These are phyloP conservation scores for Thelonectria discophora DNA, from an alignment of 2,329 filamentous ascomycete genomes.

Conservation along the genomic window DNA sequence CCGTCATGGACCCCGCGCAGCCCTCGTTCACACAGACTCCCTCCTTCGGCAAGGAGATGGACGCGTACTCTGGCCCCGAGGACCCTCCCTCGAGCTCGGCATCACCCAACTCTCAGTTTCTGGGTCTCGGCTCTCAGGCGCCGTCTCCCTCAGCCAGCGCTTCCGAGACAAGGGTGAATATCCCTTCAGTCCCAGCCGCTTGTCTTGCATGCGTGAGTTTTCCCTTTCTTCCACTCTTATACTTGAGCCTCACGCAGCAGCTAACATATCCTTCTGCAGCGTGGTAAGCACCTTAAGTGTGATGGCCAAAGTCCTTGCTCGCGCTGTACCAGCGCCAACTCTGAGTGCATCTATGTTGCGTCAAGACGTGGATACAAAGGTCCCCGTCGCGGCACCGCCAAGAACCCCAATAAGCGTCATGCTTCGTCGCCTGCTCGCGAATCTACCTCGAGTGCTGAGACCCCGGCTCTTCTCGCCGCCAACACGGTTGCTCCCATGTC, in stretches of 20 bases:
- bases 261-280: conserved; percentile 48
- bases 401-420: conserved; percentile 61
- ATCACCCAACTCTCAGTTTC: conserved; percentile 37
- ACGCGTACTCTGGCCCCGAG: conserved; percentile 27
- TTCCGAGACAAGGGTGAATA: conserved; percentile 41
- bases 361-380: conserved; percentile 81
- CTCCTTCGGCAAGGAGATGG: conserved; percentile 25
- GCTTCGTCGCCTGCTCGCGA: conserved; percentile 51
- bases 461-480: conserved; percentile 56
- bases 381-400: conserved; percentile 48
- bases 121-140: conserved; percentile 25
- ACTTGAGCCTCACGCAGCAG: neutral
- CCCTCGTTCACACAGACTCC: conserved; percentile 17
- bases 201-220: conserved; percentile 64
- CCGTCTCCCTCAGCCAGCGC: conserved; percentile 32
- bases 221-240: neutral
- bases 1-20: conserved; percentile 24
- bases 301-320: conserved; percentile 75
- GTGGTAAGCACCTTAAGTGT: conserved; percentile 77
- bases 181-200: conserved; percentile 56
- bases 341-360: conserved; percentile 75
- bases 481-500: conserved; percentile 34
- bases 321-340: conserved; percentile 67
- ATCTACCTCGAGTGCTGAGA: conserved; percentile 34
- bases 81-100: conserved; percentile 35